Base-by-base conservation (phyloP, 1,139 yeast genomes). In the Spencermartinsiella ligniputridi region DNA sequence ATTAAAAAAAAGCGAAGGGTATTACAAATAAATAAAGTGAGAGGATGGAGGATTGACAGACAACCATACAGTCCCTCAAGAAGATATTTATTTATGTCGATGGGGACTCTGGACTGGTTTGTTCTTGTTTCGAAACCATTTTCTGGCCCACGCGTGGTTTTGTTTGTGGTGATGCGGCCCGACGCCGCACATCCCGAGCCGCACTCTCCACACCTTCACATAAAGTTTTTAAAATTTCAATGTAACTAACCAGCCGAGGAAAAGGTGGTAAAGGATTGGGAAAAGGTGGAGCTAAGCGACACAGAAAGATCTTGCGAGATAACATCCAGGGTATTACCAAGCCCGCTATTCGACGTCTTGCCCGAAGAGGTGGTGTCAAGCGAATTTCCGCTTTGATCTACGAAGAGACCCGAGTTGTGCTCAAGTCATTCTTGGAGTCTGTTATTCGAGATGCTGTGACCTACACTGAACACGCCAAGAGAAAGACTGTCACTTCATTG, bases 321-420 rank as follows among this genome's bases (percentile, higher is more conserved):
- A 92, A 92, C 90, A 90, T 92, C 62, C 97, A 90, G 78, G 98
- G 98, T 79, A 90, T 92, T 70, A 92, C 98, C 57, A 92, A 92
- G 81, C 98, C 98, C 70, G 98, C 98, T 67, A 92, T 92, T 71
- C 89, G 98, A 79, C 90, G 98, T 86, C 84, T 92, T 67, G 98
- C 98, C 52, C 90, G 98, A 83, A 89, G 98, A 87, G 98, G 98
- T 78, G 98, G 98, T 87, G 98, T 92, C 69, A 92, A 92, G 84
- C 96, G 97, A 85, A 92, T 92, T 66, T 90, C 97, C 57, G 97
- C 96, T 69, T 79, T 90, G 70, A 90, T 92, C 72, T 92, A 92
- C 79, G 97, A 92, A 77, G 97, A 90, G 79, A 96, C 94, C 66
- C 88, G 98, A 78, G 92, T 86, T 60, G 97, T 92, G 62, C 80